A percentile compares a stretch with the other conserved stretches of the same genome.
These are phyloP conservation scores for Cladosporium sp. DNA, from an alignment of 2,329 filamentous ascomycete species.

Conservation along the genomic window DNA sequence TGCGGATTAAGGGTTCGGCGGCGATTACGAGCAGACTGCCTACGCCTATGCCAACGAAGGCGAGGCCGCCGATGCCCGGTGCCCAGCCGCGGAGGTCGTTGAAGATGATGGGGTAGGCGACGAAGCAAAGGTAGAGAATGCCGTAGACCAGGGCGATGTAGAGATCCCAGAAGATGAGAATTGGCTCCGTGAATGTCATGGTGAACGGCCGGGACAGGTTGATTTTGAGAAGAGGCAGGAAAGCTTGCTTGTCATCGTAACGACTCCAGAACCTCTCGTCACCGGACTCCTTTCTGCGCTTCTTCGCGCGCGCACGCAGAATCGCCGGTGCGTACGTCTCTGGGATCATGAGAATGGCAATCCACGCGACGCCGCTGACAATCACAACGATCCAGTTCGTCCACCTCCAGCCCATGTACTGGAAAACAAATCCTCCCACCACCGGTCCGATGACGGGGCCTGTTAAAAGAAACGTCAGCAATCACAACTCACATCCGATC, in stretches of 20 bases:
- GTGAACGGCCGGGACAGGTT: conserved; percentile 76
- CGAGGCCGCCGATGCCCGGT: conserved; percentile 67
- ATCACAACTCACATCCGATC: no score
- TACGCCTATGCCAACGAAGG: conserved; percentile 70
- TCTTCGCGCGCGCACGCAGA: conserved; percentile 61
- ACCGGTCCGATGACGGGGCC: conserved; percentile 55
- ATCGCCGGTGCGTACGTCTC: conserved; percentile 76
- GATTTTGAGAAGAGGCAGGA: conserved; percentile 64
- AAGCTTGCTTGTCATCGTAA: conserved; percentile 68
- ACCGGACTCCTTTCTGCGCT: conserved; percentile 61
- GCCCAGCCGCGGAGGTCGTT: conserved; percentile 71
- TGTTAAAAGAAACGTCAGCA: neutral
- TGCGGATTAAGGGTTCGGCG: conserved; percentile 65
- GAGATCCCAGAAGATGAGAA: conserved; percentile 67
- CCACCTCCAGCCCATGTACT: conserved; percentile 84
- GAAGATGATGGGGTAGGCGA: conserved; percentile 86
- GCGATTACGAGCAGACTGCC: conserved; percentile 51
- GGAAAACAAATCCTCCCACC: conserved; percentile 75
- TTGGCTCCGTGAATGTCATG: conserved; percentile 76
- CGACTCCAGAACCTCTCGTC: conserved; percentile 73
- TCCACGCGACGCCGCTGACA: conserved; percentile 58
- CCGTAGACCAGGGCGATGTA: conserved; percentile 76
- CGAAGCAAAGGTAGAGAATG: conserved; percentile 85
- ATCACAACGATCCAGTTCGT: conserved; percentile 58
- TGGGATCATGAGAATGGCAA: conserved; percentile 56